These are phyloP conservation scores for Russula dissimulans DNA, from an alignment of 768 basidiomycete genomes.

Conservation along the genomic window DNA sequence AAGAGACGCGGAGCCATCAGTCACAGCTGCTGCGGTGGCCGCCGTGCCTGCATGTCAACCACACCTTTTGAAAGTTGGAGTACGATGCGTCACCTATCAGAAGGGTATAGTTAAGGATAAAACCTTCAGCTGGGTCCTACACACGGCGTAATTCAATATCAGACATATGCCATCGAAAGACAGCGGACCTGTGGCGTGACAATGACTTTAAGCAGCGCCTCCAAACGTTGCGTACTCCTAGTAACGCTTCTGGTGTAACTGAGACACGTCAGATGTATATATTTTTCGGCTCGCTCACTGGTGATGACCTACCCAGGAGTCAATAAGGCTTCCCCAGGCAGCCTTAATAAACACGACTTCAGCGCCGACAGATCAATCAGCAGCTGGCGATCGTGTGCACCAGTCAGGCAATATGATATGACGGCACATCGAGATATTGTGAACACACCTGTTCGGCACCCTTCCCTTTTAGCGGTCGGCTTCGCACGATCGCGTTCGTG, in stretches of 20 bases:
- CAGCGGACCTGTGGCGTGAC: constrained; percentile 77
- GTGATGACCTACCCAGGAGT: constrained; percentile 40
- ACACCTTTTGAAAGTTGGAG: constrained; percentile 95
- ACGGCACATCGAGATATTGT: constrained; percentile 9
- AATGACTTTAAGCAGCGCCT: constrained; percentile 91
- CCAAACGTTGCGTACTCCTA: constrained; percentile 73
- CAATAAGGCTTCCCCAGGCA: constrained; percentile 64
- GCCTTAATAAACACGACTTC: constrained; percentile 70
- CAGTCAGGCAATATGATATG: neutral
- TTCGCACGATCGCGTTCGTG: constrained; percentile 81
- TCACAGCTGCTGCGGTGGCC: neutral
- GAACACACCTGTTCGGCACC: constrained; percentile 91
- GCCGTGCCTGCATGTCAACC: constrained; percentile 1
- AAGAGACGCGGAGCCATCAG: neutral
- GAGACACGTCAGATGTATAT: constrained; percentile 11
- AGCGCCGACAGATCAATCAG: constrained; percentile 85
- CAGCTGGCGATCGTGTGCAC: constrained; percentile 38
- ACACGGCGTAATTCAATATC: constrained; percentile 3
- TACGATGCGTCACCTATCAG: constrained; percentile 92
- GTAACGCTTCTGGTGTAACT: constrained; percentile 79
- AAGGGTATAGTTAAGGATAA: constrained; percentile 91
- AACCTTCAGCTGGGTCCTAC: constrained; percentile 86
- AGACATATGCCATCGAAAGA: neutral
- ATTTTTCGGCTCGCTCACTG: neutral
- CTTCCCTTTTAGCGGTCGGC: constrained; percentile 82